Evolutionary conservation across 331 rosid species (phyloP).

Genomic region (Pyracantha coccinea): DNA sequence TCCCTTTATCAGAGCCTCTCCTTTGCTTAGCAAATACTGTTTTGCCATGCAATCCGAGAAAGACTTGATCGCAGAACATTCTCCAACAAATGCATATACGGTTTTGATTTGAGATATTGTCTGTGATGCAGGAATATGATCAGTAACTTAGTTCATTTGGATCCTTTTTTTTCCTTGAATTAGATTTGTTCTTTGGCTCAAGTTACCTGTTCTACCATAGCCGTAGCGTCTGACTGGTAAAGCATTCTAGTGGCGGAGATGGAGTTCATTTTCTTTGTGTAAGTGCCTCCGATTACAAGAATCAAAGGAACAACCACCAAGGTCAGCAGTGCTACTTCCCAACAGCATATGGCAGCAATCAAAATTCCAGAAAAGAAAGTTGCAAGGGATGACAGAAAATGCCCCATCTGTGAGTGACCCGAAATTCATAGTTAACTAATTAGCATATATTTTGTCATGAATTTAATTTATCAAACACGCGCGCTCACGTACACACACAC

Average conservation of each 20-base stretch:
- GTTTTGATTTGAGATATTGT: conserved; percentile 78
- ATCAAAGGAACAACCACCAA: conserved; percentile 64
- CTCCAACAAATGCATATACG: conserved; percentile 91
- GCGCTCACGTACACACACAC: too few relatives aligned
- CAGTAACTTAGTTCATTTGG: too few relatives aligned
- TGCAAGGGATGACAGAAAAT: conserved; percentile 54
- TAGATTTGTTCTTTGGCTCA: background rate
- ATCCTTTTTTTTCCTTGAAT: too few relatives aligned
- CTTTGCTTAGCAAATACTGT: conserved; percentile 46
- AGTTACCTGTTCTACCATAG: conserved; percentile 73
- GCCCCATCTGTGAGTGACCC: conserved; percentile 51
- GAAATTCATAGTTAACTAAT: too few relatives aligned
- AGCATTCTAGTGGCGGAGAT: conserved; percentile 52
- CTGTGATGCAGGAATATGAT: conserved; percentile 22
- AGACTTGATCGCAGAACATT: conserved; percentile 42
- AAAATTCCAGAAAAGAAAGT: conserved; percentile 63
- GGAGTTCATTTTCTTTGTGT: conserved; percentile 67
- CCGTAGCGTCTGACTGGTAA: conserved; percentile 60
- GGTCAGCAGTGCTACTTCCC: conserved; percentile 66
- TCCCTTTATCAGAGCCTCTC: conserved; percentile 79
- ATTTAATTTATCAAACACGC: too few relatives aligned
- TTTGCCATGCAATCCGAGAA: conserved; percentile 49
- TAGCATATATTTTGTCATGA: too few relatives aligned
- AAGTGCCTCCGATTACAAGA: conserved; percentile 67
- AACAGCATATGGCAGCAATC: conserved; percentile 65